phyloP scores from a whole-genome alignment of 768 basidiomycete species.

The Daedaleopsis nitida region DNA sequence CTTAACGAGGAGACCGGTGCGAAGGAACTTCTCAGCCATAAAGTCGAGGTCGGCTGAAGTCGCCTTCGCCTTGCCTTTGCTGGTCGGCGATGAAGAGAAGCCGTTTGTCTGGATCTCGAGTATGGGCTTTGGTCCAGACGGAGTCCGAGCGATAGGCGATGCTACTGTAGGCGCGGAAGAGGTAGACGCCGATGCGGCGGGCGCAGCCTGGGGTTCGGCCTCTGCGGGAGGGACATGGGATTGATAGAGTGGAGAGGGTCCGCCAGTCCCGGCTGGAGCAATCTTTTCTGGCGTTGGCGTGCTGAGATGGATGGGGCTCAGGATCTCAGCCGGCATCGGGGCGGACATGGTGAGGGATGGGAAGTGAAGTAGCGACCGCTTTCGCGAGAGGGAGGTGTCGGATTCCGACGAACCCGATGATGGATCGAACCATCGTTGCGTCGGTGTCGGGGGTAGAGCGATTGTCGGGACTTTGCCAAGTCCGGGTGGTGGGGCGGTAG shows the following conservation, averaged over 20 bases:
- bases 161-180: not conserved
- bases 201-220: not conserved
- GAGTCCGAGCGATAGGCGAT: not conserved
- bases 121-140: slow-evolving; percentile 6
- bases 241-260: slow-evolving; percentile 4
- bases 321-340: slow-evolving; percentile 4
- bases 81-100: slow-evolving; percentile 3
- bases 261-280: not conserved
- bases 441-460: slow-evolving; percentile 36
- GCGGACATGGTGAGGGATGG: slow-evolving; percentile 20
- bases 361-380: slow-evolving; percentile 29
- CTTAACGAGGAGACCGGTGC: slow-evolving; percentile 35
- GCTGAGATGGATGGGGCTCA: slow-evolving; percentile 17
- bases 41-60: slow-evolving; percentile 7
- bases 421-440: slow-evolving; percentile 29
- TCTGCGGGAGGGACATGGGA: not conserved
- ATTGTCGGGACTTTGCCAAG: slow-evolving; percentile 27
- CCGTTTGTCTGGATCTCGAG: slow-evolving; percentile 19
- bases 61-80: slow-evolving; percentile 14
- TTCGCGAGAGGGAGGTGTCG: slow-evolving; percentile 8
- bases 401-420: slow-evolving; percentile 4
- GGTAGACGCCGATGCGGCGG: slow-evolving; percentile 17
- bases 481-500: slow-evolving; percentile 26
- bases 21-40: slow-evolving; percentile 5
- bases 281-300: slow-evolving; percentile 5